phyloP scores from a whole-genome alignment of 2,329 filamentous ascomycete genomes.

The Arthroderma sp. region DNA sequence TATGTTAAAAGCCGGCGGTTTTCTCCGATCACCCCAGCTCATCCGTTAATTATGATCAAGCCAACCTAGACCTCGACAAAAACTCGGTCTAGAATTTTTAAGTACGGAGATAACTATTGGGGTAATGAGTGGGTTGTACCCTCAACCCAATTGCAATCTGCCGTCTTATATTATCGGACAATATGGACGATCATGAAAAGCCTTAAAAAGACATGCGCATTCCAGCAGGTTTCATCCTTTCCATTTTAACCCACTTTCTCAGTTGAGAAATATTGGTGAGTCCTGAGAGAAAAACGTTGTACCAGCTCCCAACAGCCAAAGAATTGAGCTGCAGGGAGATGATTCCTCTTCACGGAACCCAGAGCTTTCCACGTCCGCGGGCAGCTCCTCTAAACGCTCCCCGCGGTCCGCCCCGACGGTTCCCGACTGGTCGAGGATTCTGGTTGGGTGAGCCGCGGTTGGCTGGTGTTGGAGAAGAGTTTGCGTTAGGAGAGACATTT shows the following conservation, averaged over 20 bases:
- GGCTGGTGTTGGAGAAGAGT: slow-evolving; percentile 16
- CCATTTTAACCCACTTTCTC: background rate
- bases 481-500: slow-evolving; percentile 24
- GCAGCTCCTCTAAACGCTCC: slow-evolving; percentile 25
- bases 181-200: background rate
- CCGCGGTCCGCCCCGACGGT: slow-evolving; percentile 26
- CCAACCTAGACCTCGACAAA: background rate
- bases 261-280: background rate
- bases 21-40: background rate
- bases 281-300: background rate
- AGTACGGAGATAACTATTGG: background rate
- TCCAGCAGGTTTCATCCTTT: background rate
- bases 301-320: background rate
- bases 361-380: slow-evolving; percentile 34
- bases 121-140: background rate
- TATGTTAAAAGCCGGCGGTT: background rate
- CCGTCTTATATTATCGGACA: background rate
- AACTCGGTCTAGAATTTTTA: too few relatives aligned
- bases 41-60: background rate
- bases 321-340: background rate
- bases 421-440: slow-evolving; percentile 24
- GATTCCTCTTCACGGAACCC: slow-evolving; percentile 32
- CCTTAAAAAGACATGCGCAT: slow-evolving; percentile 1
- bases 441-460: slow-evolving; percentile 25
- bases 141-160: background rate